Evolutionary conservation across 345 rosid species (phyloP), one percentile per base, ranked within the genome.

Genomic region (Murraya koenigii): DNA sequence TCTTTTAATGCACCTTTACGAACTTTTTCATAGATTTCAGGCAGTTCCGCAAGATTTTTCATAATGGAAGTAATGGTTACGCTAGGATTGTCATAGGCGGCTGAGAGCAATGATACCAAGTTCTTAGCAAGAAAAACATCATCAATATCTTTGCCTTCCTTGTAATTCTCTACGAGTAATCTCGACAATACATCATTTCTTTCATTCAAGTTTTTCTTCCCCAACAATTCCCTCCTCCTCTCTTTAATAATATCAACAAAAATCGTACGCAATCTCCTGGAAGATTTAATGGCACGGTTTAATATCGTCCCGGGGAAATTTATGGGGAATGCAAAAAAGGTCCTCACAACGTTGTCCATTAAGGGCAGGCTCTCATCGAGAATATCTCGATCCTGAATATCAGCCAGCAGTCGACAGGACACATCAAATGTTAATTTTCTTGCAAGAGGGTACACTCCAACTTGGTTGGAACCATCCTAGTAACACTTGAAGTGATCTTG

Each of bases 81-180:
- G 52, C 85, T 83, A 3, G 67, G 66, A n/a, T 80, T 63, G 61
- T 83, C 79, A 28, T 63, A 47, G 13, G 72, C 72, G 26, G 72
- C 23, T 33, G 41, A 64, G 25, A 69, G 55, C 56, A 25, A 69
- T 1, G 59, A 2, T 44, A 14, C 72, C 25, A 26, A 23, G 22
- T 47, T 69, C 0, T 30, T 69, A 8, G 72, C 58, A 26, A 47
- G 8, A 7, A 7, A 56, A 2, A 52, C 33, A 3, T 69, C 72
- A 7, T 14, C 5, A 25, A 3, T 22, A 4, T 28, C 72, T 26
- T 26, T n/a, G 3, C n/a, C 59, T 7, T 69, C 35, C 74, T 69
- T 82, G 22, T 41, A 55, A 73, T 59, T 19, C 8, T 56, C 76
- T 63, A 71, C 25, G 1, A 79, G 67, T 66, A 79, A 68, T 22